Conservation (phyloP, 805 yeast species). For the Kregervanrija pseudodelftensis region DNA sequence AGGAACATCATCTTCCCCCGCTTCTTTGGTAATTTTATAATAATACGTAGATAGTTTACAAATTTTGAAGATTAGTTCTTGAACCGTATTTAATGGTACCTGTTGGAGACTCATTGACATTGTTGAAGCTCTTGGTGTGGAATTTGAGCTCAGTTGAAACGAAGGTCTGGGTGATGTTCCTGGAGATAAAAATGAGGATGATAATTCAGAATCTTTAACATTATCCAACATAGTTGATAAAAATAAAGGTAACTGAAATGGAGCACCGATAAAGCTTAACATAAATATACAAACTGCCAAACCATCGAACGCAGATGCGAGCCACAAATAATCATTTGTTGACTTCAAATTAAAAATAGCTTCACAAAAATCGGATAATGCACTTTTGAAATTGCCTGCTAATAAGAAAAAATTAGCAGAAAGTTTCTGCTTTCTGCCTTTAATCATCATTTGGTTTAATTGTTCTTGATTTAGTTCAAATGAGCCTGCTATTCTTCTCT, state of each 20-base stretch:
- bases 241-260: conserved; percentile 40
- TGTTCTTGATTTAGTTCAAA: conserved; percentile 28
- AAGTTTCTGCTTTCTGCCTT: conserved; percentile 70
- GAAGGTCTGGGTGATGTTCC: conserved; percentile 44
- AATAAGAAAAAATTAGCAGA: conserved; percentile 70
- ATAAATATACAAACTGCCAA: conserved; percentile 60
- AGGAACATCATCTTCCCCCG: conserved; percentile 72
- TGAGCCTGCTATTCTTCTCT: conserved; percentile 22
- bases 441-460: conserved; percentile 35
- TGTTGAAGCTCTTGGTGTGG: conserved; percentile 9
- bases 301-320: conserved; percentile 82
- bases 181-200: conserved; percentile 24
- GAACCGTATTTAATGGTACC: conserved; percentile 20
- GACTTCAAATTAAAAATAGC: conserved; percentile 53
- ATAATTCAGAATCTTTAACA: conserved; percentile 18
- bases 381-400: conserved; percentile 72
- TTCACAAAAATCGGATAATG: conserved; percentile 68
- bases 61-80: conserved; percentile 32
- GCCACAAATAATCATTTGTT: conserved; percentile 76
- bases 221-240: conserved; percentile 17
- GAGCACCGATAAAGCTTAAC: conserved; percentile 47
- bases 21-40: conserved; percentile 46
- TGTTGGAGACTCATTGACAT: conserved; percentile 5
- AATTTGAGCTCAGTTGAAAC: conserved; percentile 18
- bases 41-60: conserved; percentile 33